Evolutionary conservation across 192 early-diverging fungal species (phyloP).

Genomic region (Entomortierella lignicola): DNA sequence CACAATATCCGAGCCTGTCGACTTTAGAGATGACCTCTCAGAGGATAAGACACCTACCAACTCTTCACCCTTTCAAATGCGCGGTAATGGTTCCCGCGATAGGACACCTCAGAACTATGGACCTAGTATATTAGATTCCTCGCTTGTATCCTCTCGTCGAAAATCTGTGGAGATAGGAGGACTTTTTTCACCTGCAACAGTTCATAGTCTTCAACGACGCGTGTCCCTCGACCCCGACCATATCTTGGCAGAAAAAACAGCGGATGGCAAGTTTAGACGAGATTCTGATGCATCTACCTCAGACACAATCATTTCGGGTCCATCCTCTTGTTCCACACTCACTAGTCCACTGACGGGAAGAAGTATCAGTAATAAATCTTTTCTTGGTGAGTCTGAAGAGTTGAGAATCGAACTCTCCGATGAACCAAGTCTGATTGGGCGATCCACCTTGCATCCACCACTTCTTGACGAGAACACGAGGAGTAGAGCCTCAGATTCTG

Average conservation of each 20-base stretch:
- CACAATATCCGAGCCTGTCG: neutral
- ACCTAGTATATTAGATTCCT: neutral
- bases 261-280: constrained; percentile 19
- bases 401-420: neutral
- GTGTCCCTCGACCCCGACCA: constrained; percentile 31
- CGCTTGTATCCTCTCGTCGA: neutral
- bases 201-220: neutral
- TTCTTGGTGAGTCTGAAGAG: neutral
- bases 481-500: constrained; percentile 5
- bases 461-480: neutral
- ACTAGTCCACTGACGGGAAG: constrained; percentile 14
- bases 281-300: constrained; percentile 42
- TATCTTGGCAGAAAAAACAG: neutral
- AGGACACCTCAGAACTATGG: neutral
- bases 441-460: constrained; percentile 4
- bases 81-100: neutral
- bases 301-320: constrained; percentile 27
- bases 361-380: constrained; percentile 1
- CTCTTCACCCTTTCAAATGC: neutral
- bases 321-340: constrained; percentile 33
- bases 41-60: neutral
- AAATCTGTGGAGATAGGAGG: constrained; percentile 7
- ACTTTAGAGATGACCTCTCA: no score
- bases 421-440: constrained; percentile 5
- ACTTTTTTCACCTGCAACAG: neutral